A percentile compares a stretch with the other conserved stretches of the same genome.
Evolutionary conservation across 139 green algal genomes (phyloP).

Genomic region (Picocystis salinarum): DNA sequence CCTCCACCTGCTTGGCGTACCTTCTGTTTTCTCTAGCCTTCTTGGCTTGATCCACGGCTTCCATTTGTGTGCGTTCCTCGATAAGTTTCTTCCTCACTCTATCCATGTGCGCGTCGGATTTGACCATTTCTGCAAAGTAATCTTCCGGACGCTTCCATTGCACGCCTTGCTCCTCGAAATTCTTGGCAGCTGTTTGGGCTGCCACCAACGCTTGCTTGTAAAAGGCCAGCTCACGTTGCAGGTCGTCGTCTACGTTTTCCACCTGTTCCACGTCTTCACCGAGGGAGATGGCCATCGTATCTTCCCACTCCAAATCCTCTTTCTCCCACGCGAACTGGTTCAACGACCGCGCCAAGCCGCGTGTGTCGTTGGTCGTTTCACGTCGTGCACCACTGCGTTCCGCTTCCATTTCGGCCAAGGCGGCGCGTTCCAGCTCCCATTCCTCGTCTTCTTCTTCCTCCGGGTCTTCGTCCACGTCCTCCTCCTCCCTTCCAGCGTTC

Average conservation of each 20-base stretch:
- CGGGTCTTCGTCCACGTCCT: too few relatives aligned
- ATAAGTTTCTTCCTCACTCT: constrained; percentile 71
- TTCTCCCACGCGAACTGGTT: too few relatives aligned
- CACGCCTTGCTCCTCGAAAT: constrained; percentile 37
- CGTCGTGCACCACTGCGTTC: too few relatives aligned
- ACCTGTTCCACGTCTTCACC: constrained; percentile 11
- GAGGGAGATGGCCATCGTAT: constrained; percentile 4
- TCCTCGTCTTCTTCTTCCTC: too few relatives aligned
- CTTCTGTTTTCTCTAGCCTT: constrained; percentile 80
- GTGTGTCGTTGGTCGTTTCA: too few relatives aligned
- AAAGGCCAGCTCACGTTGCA: constrained; percentile 73
- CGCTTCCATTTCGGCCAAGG: too few relatives aligned
- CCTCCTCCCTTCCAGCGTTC: too few relatives aligned
- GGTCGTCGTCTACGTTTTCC: constrained; percentile 63
- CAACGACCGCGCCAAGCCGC: too few relatives aligned
- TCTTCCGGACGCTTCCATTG: constrained; percentile 64
- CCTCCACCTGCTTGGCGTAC: constrained; percentile 76
- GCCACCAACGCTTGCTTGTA: constrained; percentile 71
- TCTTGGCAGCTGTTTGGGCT: constrained; percentile 36
- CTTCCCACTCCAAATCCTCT: too few relatives aligned
- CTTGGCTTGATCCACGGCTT: constrained; percentile 47
- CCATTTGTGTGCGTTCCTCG: constrained; percentile 57
- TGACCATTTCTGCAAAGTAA: constrained; percentile 98
- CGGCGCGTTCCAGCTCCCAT: too few relatives aligned
- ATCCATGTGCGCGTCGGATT: constrained; percentile 86